phyloP scores from a whole-genome alignment of 495 filamentous ascomycete genomes.

The Podospora bellae-mahoneyi region DNA sequence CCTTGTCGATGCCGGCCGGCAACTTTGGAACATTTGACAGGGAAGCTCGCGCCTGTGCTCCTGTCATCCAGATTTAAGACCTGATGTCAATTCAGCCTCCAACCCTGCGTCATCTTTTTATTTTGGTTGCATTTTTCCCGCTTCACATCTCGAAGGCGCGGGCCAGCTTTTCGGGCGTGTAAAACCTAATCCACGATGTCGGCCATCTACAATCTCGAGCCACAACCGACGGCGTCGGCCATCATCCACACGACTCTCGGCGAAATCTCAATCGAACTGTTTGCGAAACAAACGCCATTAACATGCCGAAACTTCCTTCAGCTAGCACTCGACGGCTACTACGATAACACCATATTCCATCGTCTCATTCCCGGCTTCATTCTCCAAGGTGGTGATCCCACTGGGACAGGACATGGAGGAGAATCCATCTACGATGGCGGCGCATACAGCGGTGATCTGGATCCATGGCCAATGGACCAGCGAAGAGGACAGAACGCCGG shows the following conservation, averaged over 20 bases:
- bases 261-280: constrained; percentile 85
- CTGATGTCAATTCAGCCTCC: background rate
- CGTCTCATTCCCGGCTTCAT: constrained; percentile 89
- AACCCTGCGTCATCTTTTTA: background rate
- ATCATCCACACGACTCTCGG: constrained; percentile 85
- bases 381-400: constrained; percentile 85
- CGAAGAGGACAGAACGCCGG: constrained; percentile 55
- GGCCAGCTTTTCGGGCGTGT: background rate
- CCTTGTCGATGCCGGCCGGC: background rate
- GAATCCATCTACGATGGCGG: constrained; percentile 87
- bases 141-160: background rate
- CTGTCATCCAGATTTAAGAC: background rate
- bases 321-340: constrained; percentile 90
- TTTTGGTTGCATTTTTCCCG: background rate
- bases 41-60: background rate
- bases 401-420: constrained; percentile 82
- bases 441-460: constrained; percentile 61
- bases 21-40: constrained; percentile 1
- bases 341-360: constrained; percentile 88
- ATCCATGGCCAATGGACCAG: constrained; percentile 62
- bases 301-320: constrained; percentile 95
- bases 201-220: constrained; percentile 88
- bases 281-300: constrained; percentile 87
- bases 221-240: constrained; percentile 83
- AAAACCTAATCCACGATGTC: constrained; percentile 57